These are phyloP conservation scores for Funneliformis geosporum DNA, from an alignment of 192 early-diverging fungal genomes.

Conservation along the genomic window DNA sequence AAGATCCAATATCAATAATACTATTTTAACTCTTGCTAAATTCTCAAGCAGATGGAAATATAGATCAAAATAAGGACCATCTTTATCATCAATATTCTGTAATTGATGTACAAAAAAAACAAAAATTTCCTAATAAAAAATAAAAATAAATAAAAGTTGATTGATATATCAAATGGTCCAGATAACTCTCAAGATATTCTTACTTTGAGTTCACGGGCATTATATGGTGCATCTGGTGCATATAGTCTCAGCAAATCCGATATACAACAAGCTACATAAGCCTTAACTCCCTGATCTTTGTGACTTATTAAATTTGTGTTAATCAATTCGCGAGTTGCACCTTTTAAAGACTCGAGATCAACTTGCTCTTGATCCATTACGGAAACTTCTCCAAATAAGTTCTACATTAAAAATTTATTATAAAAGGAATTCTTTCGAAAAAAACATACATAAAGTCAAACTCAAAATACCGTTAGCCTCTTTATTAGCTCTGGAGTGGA, in stretches of 20 bases:
- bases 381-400: constrained; percentile 71
- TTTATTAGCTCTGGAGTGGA: constrained; percentile 51
- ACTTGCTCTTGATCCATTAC: constrained; percentile 75
- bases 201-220: constrained; percentile 71
- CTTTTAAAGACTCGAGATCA: constrained; percentile 65
- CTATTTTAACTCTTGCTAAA: constrained; percentile 79
- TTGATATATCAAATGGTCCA: not conserved
- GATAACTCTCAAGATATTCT: not conserved
- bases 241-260: constrained; percentile 90
- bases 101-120: constrained; percentile 81
- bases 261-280: constrained; percentile 80
- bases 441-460: not conserved
- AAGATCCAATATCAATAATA: constrained; percentile 79
- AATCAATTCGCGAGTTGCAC: constrained; percentile 67
- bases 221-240: constrained; percentile 93
- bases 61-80: constrained; percentile 66
- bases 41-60: constrained; percentile 89
- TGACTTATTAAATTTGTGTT: constrained; percentile 68
- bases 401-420: constrained; percentile 43
- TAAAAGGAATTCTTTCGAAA: not conserved
- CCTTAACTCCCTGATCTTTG: constrained; percentile 78
- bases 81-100: constrained; percentile 56
- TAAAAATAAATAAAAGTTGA: constrained; percentile 2
- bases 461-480: constrained; percentile 56
- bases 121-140: constrained; percentile 67